phyloP scores from a whole-genome alignment of 179 eudicot species.

The Silene coronaria region DNA sequence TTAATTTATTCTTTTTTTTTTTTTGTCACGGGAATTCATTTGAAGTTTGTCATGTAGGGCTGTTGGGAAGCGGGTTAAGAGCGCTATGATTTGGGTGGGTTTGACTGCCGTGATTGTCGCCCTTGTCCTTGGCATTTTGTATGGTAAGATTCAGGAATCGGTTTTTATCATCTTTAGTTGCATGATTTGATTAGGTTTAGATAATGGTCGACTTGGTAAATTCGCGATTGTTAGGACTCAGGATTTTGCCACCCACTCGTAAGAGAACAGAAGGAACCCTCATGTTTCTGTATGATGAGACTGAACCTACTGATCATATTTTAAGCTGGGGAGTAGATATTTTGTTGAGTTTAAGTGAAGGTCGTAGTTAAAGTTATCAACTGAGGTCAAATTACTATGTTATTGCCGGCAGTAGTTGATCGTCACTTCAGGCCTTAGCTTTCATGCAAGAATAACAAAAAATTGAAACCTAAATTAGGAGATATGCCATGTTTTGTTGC shows the following conservation, averaged over 20 bases:
- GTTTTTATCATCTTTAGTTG: no score
- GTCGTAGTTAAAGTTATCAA: not conserved
- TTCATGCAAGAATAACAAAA: no score
- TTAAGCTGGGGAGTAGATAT: not conserved
- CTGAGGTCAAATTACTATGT: not conserved
- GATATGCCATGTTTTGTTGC: no score
- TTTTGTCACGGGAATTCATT: not conserved
- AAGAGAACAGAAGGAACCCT: not conserved
- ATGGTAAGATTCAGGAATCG: slow-evolving; percentile 38
- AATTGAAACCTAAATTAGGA: no score
- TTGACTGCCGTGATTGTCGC: slow-evolving; percentile 68
- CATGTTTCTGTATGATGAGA: not conserved
- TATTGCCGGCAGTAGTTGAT: no score
- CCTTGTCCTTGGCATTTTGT: slow-evolving; percentile 78
- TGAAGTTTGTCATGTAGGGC: slow-evolving; percentile 43
- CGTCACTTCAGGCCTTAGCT: no score
- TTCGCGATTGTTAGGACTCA: not conserved
- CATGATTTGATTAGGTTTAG: no score
- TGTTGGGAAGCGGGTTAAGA: slow-evolving; percentile 59
- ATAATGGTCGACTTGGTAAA: no score
- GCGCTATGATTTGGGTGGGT: slow-evolving; percentile 72
- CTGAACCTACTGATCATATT: not conserved
- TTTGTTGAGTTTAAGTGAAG: not conserved
- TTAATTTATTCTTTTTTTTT: not conserved
- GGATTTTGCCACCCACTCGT: not conserved